phyloP scores from a whole-genome alignment of 75 land plant genomes.

The Adiantum capillusveneris region DNA sequence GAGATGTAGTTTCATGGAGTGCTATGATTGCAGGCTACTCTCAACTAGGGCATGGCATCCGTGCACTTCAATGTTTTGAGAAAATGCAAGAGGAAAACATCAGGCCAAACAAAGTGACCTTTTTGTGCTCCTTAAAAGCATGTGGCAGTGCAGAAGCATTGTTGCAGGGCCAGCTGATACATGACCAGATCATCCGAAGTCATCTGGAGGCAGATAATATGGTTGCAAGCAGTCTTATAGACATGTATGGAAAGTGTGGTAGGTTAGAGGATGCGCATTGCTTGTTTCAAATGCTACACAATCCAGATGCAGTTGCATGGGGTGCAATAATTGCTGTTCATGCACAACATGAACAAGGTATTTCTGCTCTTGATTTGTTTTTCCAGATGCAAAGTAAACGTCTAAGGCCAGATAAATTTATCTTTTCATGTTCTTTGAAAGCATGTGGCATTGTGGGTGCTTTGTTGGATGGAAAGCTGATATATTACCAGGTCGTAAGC shows the following conservation, averaged over 20 bases:
- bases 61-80: constrained; percentile 41
- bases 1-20: constrained; percentile 60
- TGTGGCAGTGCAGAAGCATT: constrained; percentile 7
- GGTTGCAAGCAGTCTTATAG: constrained; percentile 6
- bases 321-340: constrained; percentile 35
- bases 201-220: constrained; percentile 9
- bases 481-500: constrained; percentile 5
- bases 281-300: constrained; percentile 33
- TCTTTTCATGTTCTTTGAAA: constrained; percentile 5
- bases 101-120: constrained; percentile 40
- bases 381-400: constrained; percentile 34
- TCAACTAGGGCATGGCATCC: constrained; percentile 40
- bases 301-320: constrained; percentile 34
- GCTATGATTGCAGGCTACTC: constrained; percentile 55
- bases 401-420: not conserved
- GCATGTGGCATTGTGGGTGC: constrained; percentile 57
- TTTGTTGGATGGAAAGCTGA: constrained; percentile 1
- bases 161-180: constrained; percentile 13
- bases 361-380: constrained; percentile 36
- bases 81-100: constrained; percentile 32
- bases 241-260: constrained; percentile 20
- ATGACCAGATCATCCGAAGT: not conserved
- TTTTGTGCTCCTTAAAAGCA: constrained; percentile 6
- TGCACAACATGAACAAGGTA: constrained; percentile 23
- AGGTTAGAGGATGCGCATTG: constrained; percentile 31